Evolutionary conservation across 2,329 filamentous ascomycete genomes (phyloP), one percentile per base, ranked within the genome.

Genomic region (Ophiostoma himal-ulmi): DNA sequence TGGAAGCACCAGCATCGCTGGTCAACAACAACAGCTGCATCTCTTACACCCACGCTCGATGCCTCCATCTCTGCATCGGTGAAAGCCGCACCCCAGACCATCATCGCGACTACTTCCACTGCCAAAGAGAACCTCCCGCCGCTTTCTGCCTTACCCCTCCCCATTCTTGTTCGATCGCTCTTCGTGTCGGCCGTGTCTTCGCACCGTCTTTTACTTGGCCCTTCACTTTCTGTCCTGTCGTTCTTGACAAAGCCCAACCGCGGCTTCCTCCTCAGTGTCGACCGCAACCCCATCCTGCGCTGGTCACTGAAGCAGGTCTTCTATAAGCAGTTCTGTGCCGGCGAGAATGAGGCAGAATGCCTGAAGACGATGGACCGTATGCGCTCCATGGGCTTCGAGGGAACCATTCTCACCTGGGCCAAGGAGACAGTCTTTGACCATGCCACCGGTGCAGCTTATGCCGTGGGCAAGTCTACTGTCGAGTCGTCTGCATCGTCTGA

Each of bases 301-400:
- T 67, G 65, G 65, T 2, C 22, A 13, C 39, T 67, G 4, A 67
- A 67, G 39, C 65, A 67, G 39, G 3, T 67, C 1, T 67, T 67
- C 11, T 67, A 67, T 10, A 67, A 67, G 65, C 65, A 67, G 37
- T 67, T 67, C n/a, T 67, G 65, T 34, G 65, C 65, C 5, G 65
- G 65, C n/a, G 65, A 67, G 65, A 67, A 48, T 39, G 65, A 67
- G 37, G 11, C 37, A 14, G 65, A 67, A 34, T 41, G 37, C 8
- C 65, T 22, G 8, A 41, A 48, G 39, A 67, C 65, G 4, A 39
- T 67, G n/a, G 39, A 30, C 22, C 48, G 34, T 17, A 67, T 67
- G 65, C 37, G 39, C 13, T 48, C 65, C n/a, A 48, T 67, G 37
- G 65, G 65, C n/a, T 67, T 67, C 22, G 65, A 67, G 11, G 65